Percentiles rank a stretch among this genome's conserved stretches.
Evolutionary conservation across 495 filamentous ascomycete species (phyloP).

Genomic region (Jackrogersella multiformis): DNA sequence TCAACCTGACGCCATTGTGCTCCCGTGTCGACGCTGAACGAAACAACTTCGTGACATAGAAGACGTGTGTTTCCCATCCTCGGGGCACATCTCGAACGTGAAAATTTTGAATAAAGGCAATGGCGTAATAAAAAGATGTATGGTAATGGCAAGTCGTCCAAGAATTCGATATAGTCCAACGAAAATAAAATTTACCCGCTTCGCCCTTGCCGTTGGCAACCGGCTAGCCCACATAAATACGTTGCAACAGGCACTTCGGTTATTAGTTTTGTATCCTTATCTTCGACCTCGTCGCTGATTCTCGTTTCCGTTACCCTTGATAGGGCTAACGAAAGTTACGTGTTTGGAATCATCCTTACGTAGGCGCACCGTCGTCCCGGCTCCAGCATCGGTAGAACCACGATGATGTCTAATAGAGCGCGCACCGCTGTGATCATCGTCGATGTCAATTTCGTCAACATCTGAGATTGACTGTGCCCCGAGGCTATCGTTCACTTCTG

Average conservation of each 20-base stretch:
- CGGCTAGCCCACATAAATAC: constrained; percentile 6
- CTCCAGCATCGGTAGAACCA: constrained; percentile 40
- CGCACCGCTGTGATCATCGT: constrained; percentile 52
- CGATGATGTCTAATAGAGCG: constrained; percentile 50
- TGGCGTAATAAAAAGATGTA: constrained; percentile 45
- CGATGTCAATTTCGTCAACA: constrained; percentile 60
- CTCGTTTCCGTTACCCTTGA: constrained; percentile 46
- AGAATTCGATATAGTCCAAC: constrained; percentile 39
- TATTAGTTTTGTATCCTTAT: constrained; percentile 22
- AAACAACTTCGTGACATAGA: constrained; percentile 34
- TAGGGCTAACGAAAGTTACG: constrained; percentile 57
- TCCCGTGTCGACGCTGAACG: constrained; percentile 22
- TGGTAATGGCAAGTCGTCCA: constrained; percentile 19
- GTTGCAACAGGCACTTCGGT: constrained; percentile 12
- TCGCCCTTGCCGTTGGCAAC: constrained; percentile 4
- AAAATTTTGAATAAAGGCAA: constrained; percentile 23
- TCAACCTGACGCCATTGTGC: constrained; percentile 39
- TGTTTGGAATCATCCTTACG: constrained; percentile 58
- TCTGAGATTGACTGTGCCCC: constrained; percentile 57
- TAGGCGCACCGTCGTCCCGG: constrained; percentile 47
- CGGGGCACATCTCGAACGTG: constrained; percentile 6
- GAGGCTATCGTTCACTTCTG: constrained; percentile 54
- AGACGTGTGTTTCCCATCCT: constrained; percentile 19
- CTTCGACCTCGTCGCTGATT: constrained; percentile 44
- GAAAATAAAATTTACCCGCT: constrained; percentile 8